Percentiles rank a stretch among this genome's conserved stretches.
Evolutionary conservation across 805 yeast species (phyloP).

Genomic region (Candida manassasensis): DNA sequence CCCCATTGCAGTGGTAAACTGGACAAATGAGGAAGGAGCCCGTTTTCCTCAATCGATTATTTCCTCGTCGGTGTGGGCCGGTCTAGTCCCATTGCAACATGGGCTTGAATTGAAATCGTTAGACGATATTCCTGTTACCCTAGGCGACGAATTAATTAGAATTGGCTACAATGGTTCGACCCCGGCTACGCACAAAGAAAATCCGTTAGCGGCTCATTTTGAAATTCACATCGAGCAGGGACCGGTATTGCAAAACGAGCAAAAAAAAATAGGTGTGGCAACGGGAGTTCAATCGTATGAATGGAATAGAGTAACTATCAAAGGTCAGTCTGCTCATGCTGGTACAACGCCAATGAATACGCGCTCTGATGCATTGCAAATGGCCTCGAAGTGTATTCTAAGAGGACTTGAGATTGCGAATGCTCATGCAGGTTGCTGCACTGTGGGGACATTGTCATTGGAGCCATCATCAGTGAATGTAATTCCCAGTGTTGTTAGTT

Average conservation of each 20-base stretch:
- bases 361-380: slow-evolving; percentile 58
- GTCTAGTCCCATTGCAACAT: slow-evolving; percentile 39
- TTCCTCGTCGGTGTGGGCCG: slow-evolving; percentile 68
- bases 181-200: slow-evolving; percentile 43
- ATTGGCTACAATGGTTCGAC: slow-evolving; percentile 59
- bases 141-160: slow-evolving; percentile 49
- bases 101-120: slow-evolving; percentile 51
- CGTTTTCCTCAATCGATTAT: slow-evolving; percentile 66
- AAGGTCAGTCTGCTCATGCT: slow-evolving; percentile 66
- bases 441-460: slow-evolving; percentile 54
- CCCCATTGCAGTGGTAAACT: slow-evolving; percentile 60
- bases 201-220: slow-evolving; percentile 64
- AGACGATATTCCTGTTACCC: slow-evolving; percentile 45
- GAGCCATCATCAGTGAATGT: slow-evolving; percentile 64
- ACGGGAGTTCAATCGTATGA: slow-evolving; percentile 61
- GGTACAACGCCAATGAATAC: slow-evolving; percentile 67
- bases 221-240: slow-evolving; percentile 79
- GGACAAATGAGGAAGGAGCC: slow-evolving; percentile 82
- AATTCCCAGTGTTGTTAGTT: slow-evolving; percentile 56
- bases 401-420: slow-evolving; percentile 53
- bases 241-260: slow-evolving; percentile 56
- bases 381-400: slow-evolving; percentile 54
- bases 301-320: slow-evolving; percentile 56
- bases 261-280: slow-evolving; percentile 60
- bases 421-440: slow-evolving; percentile 47